Evolutionary conservation across 2,329 filamentous ascomycete genomes (phyloP).

Genomic region (Ceratocystis variospora): DNA sequence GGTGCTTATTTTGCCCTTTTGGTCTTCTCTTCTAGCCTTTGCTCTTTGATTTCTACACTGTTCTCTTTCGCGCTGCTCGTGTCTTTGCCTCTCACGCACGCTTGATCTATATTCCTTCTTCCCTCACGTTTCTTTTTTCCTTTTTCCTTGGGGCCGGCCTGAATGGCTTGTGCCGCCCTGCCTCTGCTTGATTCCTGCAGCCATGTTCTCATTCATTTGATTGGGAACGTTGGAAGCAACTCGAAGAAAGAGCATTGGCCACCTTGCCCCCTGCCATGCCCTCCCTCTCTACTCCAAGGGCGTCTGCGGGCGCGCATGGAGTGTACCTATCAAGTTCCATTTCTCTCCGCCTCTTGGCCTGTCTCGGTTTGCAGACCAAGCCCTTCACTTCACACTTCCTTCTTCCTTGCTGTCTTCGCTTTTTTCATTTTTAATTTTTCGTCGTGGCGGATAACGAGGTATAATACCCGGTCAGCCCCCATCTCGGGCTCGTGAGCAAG

Average conservation of each 20-base stretch:
- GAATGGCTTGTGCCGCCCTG: neutral
- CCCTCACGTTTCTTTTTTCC: neutral
- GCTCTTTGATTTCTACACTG: neutral
- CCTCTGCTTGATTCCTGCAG: neutral
- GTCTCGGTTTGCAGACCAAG: neutral
- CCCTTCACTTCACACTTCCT: neutral
- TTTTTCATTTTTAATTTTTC: neutral
- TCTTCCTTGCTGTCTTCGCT: neutral
- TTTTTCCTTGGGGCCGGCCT: neutral
- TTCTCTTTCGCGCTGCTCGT: neutral
- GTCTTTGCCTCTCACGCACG: neutral
- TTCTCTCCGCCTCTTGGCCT: neutral
- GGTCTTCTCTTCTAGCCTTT: neutral
- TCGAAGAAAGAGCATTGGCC: slow-evolving; percentile 2
- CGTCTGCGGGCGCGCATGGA: too few species aligned
- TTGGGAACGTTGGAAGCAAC: neutral
- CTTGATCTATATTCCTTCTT: neutral
- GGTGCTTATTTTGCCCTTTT: neutral
- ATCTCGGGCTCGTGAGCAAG: neutral
- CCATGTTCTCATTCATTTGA: neutral
- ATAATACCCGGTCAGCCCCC: slow-evolving; percentile 6
- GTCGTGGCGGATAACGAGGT: slow-evolving; percentile 4
- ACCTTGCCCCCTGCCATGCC: neutral
- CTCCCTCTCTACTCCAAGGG: neutral
- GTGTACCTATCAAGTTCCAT: neutral